Evolutionary conservation across 768 basidiomycete species (phyloP), one percentile per base, ranked within the genome.

Genomic region (Leccinellum albellum): DNA sequence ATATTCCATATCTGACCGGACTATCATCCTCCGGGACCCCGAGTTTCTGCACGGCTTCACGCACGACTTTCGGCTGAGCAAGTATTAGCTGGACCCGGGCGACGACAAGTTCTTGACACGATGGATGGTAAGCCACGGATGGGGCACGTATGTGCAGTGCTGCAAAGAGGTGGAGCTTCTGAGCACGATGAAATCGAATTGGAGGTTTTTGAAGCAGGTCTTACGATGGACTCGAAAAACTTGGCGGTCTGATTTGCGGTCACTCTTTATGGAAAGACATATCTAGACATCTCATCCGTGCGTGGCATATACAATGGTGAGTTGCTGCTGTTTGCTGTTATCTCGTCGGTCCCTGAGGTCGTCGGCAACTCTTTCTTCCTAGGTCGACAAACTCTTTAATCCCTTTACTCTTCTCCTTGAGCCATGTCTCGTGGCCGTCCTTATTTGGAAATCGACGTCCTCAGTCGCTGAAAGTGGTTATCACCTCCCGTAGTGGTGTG

Each of bases 41-140:
- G 91, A 92, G 58, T 97, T 97, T 71, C 70, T 96, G 21, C 85
- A 93, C 65, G 91, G 91, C 26, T 97, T 96, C 75, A 95, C 93
- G 15, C 91, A 95, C 71, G 94, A 96, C 71, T 91, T 86, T 68
- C 94, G 93, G 93, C 73, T 94, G 33, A 91, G 88, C 54, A 95
- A 94, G 74, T 96, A 95, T 74, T 93, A 95, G 72, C 84, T 94
- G 61, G 95, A 95, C 71, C 93, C 90, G 3, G 92, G 93, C 23
- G 93, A 94, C 74, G 91, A 93, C 78, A 94, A 96, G 73, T 96
- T 93, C 75, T 76, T 96, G 68, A 98, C 94, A 17, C 78, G 94
- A 46, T 96, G 94, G 94, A 94, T 95, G 91, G 94, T 96, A 58
- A 87, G 85, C 67, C 93, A 95, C 66, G 92, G 93, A 15, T 96